Evolutionary conservation across 1,139 yeast species (phyloP), one percentile per base, ranked within the genome.

Genomic region (Barnettozyma hawaiiensis): DNA sequence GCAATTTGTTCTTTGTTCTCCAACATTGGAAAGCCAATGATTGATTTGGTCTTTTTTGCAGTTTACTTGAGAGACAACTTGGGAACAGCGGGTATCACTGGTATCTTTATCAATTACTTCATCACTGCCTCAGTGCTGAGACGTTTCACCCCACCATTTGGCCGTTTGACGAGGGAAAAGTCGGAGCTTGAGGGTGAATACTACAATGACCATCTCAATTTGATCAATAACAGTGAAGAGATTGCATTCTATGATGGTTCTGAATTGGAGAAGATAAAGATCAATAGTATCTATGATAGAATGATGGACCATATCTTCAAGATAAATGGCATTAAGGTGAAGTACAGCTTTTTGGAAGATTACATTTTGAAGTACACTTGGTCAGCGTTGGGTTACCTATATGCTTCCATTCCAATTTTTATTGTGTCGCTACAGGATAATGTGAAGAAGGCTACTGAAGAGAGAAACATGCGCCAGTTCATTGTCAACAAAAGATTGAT

Each of bases 241-340:
- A 87, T 90, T 57, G 95, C 96, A 0, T 90, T 90, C 60, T 90
- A 89, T 60, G 90, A 89, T 59, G 97, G 97, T 24, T 82, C 94
- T 0, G 69, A 73, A n/a, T 76, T 87, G 49, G 97, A 90, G 63
- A 82, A 84, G 58, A 58, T 68, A 7, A 85, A 85, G 56, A 75
- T 89, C 44, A 65, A 64, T 37, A 73, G 71, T 37, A 74, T 85
- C 10, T 89, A 83, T 60, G 60, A 66, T 26, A 70, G 69, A 34
- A 71, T 90, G 48, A 78, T 80, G 55, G 71, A 74, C 47, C 76
- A 73, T 45, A 63, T 71, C 44, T 57, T 67, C 29, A 59, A 60
- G 34, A 67, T 73, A 31, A 68, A 73, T 47, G 61, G 66, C 31
- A 62, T 70, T 43, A 73, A 73, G 54, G 70, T 75, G 16, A 69